phyloP scores from a whole-genome alignment of 2,329 filamentous ascomycete species.

The Sporothrix luriei region DNA sequence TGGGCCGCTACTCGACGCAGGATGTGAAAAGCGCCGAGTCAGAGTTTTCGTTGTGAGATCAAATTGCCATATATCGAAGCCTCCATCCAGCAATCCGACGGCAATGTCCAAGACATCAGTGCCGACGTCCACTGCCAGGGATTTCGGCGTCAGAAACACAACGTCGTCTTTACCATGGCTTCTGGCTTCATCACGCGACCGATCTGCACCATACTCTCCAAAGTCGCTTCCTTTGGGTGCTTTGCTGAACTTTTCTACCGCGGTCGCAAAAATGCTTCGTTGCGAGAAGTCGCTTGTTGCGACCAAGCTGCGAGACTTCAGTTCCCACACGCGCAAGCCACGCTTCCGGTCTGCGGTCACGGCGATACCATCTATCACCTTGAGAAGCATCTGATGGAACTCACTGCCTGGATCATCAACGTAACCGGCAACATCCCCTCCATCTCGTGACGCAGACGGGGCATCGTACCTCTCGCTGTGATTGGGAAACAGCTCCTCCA shows the following conservation, averaged over 20 bases:
- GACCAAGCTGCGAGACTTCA: conserved; percentile 64
- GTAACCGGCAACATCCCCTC: not conserved
- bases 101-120: conserved; percentile 59
- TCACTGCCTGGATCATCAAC: conserved; percentile 35
- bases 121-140: conserved; percentile 64
- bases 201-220: not conserved
- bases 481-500: conserved; percentile 68
- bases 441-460: conserved; percentile 17
- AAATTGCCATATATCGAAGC: conserved; percentile 70
- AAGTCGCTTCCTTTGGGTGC: not conserved
- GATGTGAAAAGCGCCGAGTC: conserved; percentile 58
- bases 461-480: not conserved
- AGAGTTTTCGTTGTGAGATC: conserved; percentile 50
- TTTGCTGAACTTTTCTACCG: not conserved
- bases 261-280: not conserved
- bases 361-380: conserved; percentile 74
- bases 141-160: conserved; percentile 53
- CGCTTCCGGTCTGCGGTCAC: conserved; percentile 71
- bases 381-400: conserved; percentile 66
- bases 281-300: conserved; percentile 50
- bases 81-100: conserved; percentile 71
- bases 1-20: conserved; percentile 63
- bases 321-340: conserved; percentile 78
- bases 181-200: conserved; percentile 34
- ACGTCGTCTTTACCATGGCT: conserved; percentile 25